Percentiles rank a stretch among this genome's conserved stretches.
These are phyloP conservation scores for Sphagnum contortum DNA, from an alignment of 225 moss, liverwort and hornwort species.

Conservation along the genomic window DNA sequence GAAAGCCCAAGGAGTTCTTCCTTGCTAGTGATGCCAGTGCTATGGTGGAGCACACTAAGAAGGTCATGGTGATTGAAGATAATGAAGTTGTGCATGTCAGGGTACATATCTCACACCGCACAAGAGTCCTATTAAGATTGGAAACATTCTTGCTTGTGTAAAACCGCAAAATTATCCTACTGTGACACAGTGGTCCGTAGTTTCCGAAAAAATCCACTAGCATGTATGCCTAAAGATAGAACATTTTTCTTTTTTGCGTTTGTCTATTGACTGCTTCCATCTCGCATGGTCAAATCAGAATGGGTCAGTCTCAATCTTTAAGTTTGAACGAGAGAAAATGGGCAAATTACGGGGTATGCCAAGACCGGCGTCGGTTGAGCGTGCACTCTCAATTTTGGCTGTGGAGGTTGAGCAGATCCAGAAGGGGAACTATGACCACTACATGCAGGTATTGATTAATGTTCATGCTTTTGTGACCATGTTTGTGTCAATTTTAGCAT, in stretches of 20 bases:
- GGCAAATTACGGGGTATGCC: conserved; percentile 57
- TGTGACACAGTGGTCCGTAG: too few relatives aligned
- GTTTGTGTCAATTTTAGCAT: background rate
- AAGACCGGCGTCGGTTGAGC: conserved; percentile 82
- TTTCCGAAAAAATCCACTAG: too few relatives aligned
- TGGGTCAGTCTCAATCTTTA: conserved; percentile 76
- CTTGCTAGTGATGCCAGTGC: conserved; percentile 98
- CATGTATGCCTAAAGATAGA: too few relatives aligned
- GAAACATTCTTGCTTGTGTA: too few relatives aligned
- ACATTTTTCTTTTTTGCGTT: conserved; percentile 1
- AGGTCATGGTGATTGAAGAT: conserved; percentile 95
- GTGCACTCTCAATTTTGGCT: conserved; percentile 88
- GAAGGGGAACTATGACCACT: conserved; percentile 87
- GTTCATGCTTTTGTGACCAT: background rate
- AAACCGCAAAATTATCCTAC: too few relatives aligned
- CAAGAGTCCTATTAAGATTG: too few relatives aligned
- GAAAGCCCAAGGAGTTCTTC: conserved; percentile 76
- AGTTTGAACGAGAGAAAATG: conserved; percentile 59
- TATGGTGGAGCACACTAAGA: conserved; percentile 97
- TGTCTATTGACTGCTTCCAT: too few relatives aligned
- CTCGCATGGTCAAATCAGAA: conserved; percentile 21
- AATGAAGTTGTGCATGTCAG: conserved; percentile 87
- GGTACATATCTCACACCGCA: conserved; percentile 22
- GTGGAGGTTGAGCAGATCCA: conserved; percentile 99
- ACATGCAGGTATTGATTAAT: conserved; percentile 58